These are phyloP conservation scores for Sugiyamaella japonica DNA, from an alignment of 1,139 yeast species.

Conservation along the genomic window DNA sequence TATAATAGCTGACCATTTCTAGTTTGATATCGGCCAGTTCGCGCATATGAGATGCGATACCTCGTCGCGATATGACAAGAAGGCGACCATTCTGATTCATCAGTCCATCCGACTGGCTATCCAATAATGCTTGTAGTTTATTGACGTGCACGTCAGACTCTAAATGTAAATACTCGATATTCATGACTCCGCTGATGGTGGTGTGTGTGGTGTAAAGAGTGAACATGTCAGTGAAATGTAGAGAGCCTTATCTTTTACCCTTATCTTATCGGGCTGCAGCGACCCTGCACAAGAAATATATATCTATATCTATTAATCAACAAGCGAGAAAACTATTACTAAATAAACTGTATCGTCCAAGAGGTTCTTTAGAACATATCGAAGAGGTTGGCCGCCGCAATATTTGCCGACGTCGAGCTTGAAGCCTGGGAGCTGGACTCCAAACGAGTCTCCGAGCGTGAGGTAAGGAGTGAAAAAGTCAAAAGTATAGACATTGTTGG, in stretches of 20 bases:
- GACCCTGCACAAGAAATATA: neutral
- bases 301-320: neutral
- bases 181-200: conserved; percentile 2
- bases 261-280: conserved; percentile 8
- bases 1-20: conserved; percentile 24
- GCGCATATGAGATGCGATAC: conserved; percentile 27
- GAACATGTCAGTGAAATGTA: neutral
- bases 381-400: conserved; percentile 43
- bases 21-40: conserved; percentile 23
- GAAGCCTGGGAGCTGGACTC: conserved; percentile 48
- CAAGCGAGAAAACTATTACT: conserved; percentile 25
- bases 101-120: conserved; percentile 33
- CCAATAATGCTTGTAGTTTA: conserved; percentile 29
- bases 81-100: conserved; percentile 24
- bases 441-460: conserved; percentile 44
- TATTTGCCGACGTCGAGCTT: conserved; percentile 46
- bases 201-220: neutral
- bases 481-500: conserved; percentile 41
- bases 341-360: conserved; percentile 31
- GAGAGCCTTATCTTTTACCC: conserved; percentile 4
- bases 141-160: conserved; percentile 14
- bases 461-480: conserved; percentile 49
- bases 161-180: conserved; percentile 16
- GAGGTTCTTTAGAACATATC: conserved; percentile 36
- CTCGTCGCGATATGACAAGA: conserved; percentile 27